Evolutionary conservation across 2,329 filamentous ascomycete genomes (phyloP).

Genomic region (Alternaria sp.): DNA sequence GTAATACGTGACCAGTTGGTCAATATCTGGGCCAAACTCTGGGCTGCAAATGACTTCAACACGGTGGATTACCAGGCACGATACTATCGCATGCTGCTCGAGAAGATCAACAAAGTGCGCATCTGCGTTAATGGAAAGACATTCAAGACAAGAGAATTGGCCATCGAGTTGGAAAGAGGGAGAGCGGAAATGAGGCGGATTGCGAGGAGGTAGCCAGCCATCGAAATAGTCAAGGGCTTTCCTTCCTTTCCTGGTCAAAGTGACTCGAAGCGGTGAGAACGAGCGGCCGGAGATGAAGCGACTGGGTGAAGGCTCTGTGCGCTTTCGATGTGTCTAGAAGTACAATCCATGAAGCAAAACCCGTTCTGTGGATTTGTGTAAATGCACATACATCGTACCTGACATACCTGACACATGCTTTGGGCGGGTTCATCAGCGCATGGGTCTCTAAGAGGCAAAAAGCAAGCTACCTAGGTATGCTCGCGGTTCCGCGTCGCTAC

Average conservation of each 20-base stretch:
- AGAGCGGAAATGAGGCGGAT: conserved; percentile 38
- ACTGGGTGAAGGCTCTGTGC: conserved; percentile 1
- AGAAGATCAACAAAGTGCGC: conserved; percentile 37
- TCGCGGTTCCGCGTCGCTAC: neutral
- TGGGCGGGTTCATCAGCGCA: neutral
- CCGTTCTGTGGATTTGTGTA: neutral
- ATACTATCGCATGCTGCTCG: conserved; percentile 34
- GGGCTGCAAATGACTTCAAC: conserved; percentile 37
- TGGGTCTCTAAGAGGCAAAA: neutral
- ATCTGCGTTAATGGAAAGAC: conserved; percentile 41
- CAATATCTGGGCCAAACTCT: conserved; percentile 44
- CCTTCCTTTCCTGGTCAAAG: neutral
- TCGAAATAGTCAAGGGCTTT: neutral
- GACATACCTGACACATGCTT: neutral
- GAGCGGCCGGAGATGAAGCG: neutral
- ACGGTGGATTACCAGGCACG: conserved; percentile 13
- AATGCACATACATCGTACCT: neutral
- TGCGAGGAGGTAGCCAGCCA: conserved; percentile 28
- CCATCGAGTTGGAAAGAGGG: conserved; percentile 42
- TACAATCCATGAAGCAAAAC: neutral
- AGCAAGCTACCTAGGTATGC: neutral
- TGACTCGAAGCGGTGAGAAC: neutral
- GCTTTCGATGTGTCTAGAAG: conserved; percentile 2
- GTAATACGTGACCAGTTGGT: conserved; percentile 25
- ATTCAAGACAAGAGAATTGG: conserved; percentile 35